Base-by-base conservation (phyloP, 768 basidiomycete genomes). In the Galerina marginata region DNA sequence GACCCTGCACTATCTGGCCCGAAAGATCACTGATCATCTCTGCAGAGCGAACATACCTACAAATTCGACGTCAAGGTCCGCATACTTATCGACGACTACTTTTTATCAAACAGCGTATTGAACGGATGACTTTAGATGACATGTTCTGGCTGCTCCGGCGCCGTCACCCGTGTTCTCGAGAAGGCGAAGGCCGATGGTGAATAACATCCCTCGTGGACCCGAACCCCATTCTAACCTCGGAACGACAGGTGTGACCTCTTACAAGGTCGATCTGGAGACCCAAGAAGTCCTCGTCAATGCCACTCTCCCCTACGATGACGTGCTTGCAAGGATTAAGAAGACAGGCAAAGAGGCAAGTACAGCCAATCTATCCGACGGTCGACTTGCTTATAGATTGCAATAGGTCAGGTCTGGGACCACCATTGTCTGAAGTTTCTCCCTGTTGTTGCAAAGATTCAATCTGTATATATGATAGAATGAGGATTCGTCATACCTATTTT, bases 91-190 rank as follows among this genome's bases (percentile, higher is more conserved):
- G 20, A 20, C 20, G 20, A 16, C 4, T 3, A 15, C 20, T 20
- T 20, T 20, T 20, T 20, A 23, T 15, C 44, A n/a, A 9, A 44
- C 10, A 33, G 29, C 29, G 10, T 45, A 43, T 44, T 55, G 43
- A 55, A 12, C 33, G 20, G 11, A 16, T 29, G n/a, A 12, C n/a
- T 6, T 42, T 55, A 93, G 93, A 95, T 95, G 93, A 86, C 90
- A 40, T 96, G 94, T 78, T 70, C 73, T 29, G 94, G 94, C 26
- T 96, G 94, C 78, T 93, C 93, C 33, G 88, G 90, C 14, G 94
- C 94, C 11, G 82, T 96, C 54, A 81, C 77, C 26, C 86, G 91
- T 29, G 94, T 87, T 12, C 81, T 96, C 43, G 77, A 83, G 63
- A 95, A 89, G 75, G 82, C 87, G 4, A 83, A 91, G 60, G 77